These are phyloP conservation scores for Dactylonectria estremocensis DNA, from an alignment of 2,329 filamentous ascomycete genomes.

Conservation along the genomic window DNA sequence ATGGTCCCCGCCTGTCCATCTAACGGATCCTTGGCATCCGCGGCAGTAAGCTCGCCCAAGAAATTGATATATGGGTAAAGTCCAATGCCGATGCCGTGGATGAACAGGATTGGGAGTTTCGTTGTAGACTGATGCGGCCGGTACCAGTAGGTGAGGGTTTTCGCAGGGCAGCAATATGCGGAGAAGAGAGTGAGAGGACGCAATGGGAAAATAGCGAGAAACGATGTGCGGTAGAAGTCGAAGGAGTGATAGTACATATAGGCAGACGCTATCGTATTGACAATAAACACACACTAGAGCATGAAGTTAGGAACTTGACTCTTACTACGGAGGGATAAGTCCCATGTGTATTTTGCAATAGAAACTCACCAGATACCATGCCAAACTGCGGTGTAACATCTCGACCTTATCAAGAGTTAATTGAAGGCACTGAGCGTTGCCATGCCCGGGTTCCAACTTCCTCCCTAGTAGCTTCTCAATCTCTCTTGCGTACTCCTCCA, in stretches of 20 bases:
- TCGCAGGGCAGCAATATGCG: conserved; percentile 61
- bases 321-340: not conserved
- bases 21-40: conserved; percentile 46
- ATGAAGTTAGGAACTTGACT: conserved; percentile 30
- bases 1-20: conserved; percentile 71
- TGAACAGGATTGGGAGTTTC: conserved; percentile 71
- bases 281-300: conserved; percentile 60
- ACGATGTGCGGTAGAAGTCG: conserved; percentile 61
- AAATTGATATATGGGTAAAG: conserved; percentile 71
- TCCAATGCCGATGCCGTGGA: conserved; percentile 72
- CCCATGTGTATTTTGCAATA: conserved; percentile 10
- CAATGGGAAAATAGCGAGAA: conserved; percentile 67
- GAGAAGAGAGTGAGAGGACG: conserved; percentile 65
- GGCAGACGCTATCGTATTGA: conserved; percentile 57
- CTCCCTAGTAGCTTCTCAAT: too few species aligned
- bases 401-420: conserved; percentile 72
- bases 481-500: too few species aligned
- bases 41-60: conserved; percentile 65
- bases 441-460: conserved; percentile 47
- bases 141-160: conserved; percentile 71
- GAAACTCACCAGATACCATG: conserved; percentile 69
- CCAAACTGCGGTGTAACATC: conserved; percentile 68
- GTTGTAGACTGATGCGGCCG: conserved; percentile 72
- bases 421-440: conserved; percentile 66
- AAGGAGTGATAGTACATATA: conserved; percentile 62